Percentiles rank a stretch among this genome's conserved stretches.
These are phyloP conservation scores for Metschnikowia shivogae DNA, from an alignment of 805 yeast species.

Conservation along the genomic window DNA sequence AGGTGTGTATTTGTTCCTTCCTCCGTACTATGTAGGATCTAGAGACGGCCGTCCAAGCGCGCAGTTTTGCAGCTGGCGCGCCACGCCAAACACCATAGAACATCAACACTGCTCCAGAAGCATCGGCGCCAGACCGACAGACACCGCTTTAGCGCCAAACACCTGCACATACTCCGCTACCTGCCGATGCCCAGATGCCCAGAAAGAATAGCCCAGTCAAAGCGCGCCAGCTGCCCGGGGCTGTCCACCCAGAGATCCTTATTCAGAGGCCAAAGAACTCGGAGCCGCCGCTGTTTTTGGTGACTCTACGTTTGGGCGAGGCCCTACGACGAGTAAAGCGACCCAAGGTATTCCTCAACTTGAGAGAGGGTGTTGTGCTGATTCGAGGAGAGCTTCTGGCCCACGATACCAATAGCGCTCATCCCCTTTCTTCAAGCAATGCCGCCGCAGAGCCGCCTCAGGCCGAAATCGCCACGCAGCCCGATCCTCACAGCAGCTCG, in stretches of 20 bases:
- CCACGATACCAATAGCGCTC: not conserved
- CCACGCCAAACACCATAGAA: too few relatives aligned
- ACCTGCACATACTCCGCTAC: too few relatives aligned
- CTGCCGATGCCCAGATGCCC: constrained; percentile 1
- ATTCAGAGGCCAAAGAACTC: not conserved
- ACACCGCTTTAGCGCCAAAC: too few relatives aligned
- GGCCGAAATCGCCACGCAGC: not conserved
- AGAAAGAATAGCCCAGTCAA: not conserved
- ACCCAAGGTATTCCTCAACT: constrained; percentile 1
- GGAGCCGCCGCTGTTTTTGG: not conserved
- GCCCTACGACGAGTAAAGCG: constrained; percentile 6
- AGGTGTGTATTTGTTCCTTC: too few relatives aligned
- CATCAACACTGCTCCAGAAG: too few relatives aligned
- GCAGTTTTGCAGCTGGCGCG: too few relatives aligned
- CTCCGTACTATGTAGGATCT: too few relatives aligned
- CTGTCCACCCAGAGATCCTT: not conserved
- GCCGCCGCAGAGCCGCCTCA: not conserved
- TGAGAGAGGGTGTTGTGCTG: not conserved
- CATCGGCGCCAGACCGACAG: too few relatives aligned
- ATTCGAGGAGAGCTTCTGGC: constrained; percentile 1
- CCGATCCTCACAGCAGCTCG: not conserved
- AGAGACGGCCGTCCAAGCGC: too few relatives aligned
- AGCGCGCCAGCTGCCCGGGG: not conserved
- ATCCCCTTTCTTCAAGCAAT: not conserved
- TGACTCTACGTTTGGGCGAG: not conserved